Percentiles rank a stretch among this genome's conserved stretches.
Conservation (phyloP, 495 filamentous ascomycete genomes). For the Aspergillus sparsus region DNA sequence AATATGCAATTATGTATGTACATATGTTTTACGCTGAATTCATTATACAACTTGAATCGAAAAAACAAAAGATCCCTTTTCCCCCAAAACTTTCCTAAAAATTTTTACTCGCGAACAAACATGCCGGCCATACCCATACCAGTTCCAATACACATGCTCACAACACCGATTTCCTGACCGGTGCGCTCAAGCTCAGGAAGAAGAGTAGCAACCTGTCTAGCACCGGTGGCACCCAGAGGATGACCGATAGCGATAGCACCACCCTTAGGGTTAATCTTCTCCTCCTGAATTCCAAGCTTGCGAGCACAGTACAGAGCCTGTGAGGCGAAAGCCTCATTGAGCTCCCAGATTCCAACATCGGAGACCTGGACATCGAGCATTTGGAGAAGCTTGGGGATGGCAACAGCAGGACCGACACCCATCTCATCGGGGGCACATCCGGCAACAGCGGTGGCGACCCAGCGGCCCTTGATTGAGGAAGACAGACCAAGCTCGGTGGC, state of each 20-base stretch:
- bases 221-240: constrained; percentile 89
- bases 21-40: constrained; percentile 23
- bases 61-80: constrained; percentile 8
- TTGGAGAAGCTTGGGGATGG: constrained; percentile 76
- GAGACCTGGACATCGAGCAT: constrained; percentile 60
- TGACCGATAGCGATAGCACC: constrained; percentile 93
- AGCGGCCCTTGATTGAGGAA: constrained; percentile 72
- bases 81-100: background rate
- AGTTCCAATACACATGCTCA: constrained; percentile 88
- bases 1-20: constrained; percentile 16
- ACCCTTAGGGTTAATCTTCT: constrained; percentile 84
- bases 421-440: constrained; percentile 89
- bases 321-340: constrained; percentile 94
- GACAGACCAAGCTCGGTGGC: constrained; percentile 71
- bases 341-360: constrained; percentile 89
- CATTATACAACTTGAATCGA: constrained; percentile 20
- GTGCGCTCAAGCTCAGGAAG: constrained; percentile 67
- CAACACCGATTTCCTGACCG: constrained; percentile 66
- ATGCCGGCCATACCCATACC: constrained; percentile 91
- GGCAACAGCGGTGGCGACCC: constrained; percentile 69
- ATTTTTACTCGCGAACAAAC: constrained; percentile 73
- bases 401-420: constrained; percentile 84
- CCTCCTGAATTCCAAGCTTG: constrained; percentile 67
- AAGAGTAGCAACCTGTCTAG: constrained; percentile 75
- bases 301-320: constrained; percentile 82